Base-by-base conservation (phyloP, 495 filamentous ascomycete species). In the Penicillium atrosanguineum region DNA sequence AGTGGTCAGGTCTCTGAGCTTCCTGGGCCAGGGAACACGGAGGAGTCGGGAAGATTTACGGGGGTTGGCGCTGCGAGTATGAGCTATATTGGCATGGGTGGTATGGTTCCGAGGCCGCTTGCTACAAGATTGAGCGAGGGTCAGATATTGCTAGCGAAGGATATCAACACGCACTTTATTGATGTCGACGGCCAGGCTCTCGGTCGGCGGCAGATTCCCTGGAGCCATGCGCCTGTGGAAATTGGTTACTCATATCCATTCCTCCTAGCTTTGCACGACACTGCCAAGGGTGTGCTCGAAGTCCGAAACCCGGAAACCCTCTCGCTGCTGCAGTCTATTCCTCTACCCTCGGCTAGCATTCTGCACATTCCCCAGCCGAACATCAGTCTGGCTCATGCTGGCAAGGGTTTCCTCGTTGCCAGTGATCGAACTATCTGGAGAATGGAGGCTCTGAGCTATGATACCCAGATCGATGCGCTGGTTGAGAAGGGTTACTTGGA, bases 181-280 rank as follows among this genome's bases (percentile, higher is more conserved):
- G 85, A 95, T 51, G 79, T 82, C 21, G 79, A 91, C 7, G 95
- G 91, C 1, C 91, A 89, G 52, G 79, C 91, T 1, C 64, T 95
- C 3, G 88, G 93, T 18, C 87, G 90, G 62, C 80, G 89, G 39
- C 93, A 97, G 70, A 83, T 97, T 25, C 91, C 90, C 9, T 99
- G 94, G 94, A 81, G 85, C 26, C 77, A 84, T 46, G 91, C 91
- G 1, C 95, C 94, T 2, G 91, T 95, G 54, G 82, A 86, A 42
- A 83, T 99, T 47, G 95, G 92, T 38, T 97, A 96, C 63, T 95
- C 90, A 39, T 97, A 99, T 62, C 94, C 94, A 0, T 99, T 97
- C 63, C 78, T 99, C 38, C 73, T 99, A 36, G 88, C 91, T 3
- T 77, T 99, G 4, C 93, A 95, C 63, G 75, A 87, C 23, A 82